Evolutionary conservation across 345 rosid genomes (phyloP), one percentile per base, ranked within the genome.

Genomic region (Gossypium mustelinum): DNA sequence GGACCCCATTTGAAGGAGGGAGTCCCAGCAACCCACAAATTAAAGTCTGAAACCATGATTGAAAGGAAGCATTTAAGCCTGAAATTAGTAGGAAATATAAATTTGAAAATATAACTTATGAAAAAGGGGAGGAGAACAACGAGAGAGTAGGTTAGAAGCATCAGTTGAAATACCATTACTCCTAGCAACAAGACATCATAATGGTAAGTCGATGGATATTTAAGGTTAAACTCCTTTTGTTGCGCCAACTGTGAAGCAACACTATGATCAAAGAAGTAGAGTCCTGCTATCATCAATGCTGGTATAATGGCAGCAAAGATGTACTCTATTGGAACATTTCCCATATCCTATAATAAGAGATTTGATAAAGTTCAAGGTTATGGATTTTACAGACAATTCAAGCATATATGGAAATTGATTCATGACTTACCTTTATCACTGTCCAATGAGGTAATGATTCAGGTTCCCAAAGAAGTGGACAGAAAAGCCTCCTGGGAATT

Each of bases 231-330:
- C 67, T 91, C 97, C 76, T 86, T 82, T 83, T 90, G 97, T 60
- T 93, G 95, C 24, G 95, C 97, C 91, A 93, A 67, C 79, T 93
- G 87, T 43, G 98, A 87, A 82, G 98, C 94, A 71, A 89, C 98
- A 58, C 92, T 86, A 68, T 93, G 98, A 82, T 91, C 95, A 14
- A 93, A 93, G 83, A 91, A 93, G 84, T 93, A 88, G 43, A 89
- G 83, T 27, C 94, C 98, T 1, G 94, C 95, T 29, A 93, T 84
- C 98, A 91, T 93, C 81, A 86, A 59, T 61, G 86, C 97, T 16
- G 98, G 97, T 77, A 91, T 78, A 51, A 88, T 41, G 64, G 93
- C 93, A 25, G 87, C 88, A 69, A 91, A 84, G 52, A 93, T 89
- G 81, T 91, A 89, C 75, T 25, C 56, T 17, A 81, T 60, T 16